Evolutionary conservation across 345 rosid genomes (phyloP), one percentile per base, ranked within the genome.

Genomic region (Pistacia integerrima): DNA sequence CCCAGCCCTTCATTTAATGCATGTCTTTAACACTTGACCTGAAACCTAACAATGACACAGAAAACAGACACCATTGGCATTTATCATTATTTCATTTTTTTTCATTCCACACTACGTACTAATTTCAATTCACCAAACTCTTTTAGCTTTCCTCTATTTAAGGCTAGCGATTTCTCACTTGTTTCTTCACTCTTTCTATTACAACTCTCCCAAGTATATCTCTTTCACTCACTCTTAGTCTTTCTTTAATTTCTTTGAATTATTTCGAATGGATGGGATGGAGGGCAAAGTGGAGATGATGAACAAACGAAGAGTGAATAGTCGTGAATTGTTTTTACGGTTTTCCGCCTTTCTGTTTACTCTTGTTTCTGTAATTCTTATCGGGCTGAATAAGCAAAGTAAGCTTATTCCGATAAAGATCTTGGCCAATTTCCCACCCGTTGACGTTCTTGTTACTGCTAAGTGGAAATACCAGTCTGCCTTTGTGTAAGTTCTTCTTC

Each of bases 401-500:
- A 84, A 76, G 70, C 33, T 80, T 51, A 84, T 88, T 14, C 76
- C 92, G 0, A 2, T 93, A 4, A 70, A 82, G 75, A 1, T 93
- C 63, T 11, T 85, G 33, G 81, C 81, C 1, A 58, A 46, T 67
- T 46, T 93, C 56, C 94, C 97, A 60, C 82, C 92, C n/a, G 57
- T 93, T 2, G 9, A 82, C 64, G 64, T 91, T 73, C 72, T 94
- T 54, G 85, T 79, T 16, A 51, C 77, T 16, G 96, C 97, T 66
- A 87, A 83, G 81, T 83, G 90, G 82, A 78, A 67, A 64, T 78
- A 91, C 82, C 70, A 88, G 67, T 87, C 97, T 64, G 91, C 94
- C 57, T 88, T 90, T 59, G 82, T 81, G 97, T 93, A 85, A 83
- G 94, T 52, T 57, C 78, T 74, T 73, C 46, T 4, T 59, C 56